Evolutionary conservation across 352 stramenopile genomes (phyloP).

Genomic region (Plasmopara viticola): DNA sequence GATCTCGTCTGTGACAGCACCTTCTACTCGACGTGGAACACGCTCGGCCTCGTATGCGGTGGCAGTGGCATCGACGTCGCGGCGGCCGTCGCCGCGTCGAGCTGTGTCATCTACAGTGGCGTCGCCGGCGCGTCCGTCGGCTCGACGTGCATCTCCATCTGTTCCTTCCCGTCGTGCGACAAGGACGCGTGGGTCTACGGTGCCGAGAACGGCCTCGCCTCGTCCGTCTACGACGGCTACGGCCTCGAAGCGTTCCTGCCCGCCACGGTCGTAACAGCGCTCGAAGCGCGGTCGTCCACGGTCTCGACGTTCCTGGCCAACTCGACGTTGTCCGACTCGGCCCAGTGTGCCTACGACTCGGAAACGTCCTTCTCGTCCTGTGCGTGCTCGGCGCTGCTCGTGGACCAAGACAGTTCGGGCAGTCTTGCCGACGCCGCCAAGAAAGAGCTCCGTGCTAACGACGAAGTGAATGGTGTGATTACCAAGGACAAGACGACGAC

Average conservation of each 20-base stretch:
- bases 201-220: slow-evolving; percentile 52
- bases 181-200: slow-evolving; percentile 57
- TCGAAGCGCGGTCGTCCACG: slow-evolving; percentile 31
- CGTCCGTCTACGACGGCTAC: slow-evolving; percentile 51
- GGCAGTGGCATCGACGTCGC: slow-evolving; percentile 39
- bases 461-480: slow-evolving; percentile 49
- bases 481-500: slow-evolving; percentile 55
- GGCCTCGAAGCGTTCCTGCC: slow-evolving; percentile 54
- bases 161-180: slow-evolving; percentile 64
- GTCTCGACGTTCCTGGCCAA: slow-evolving; percentile 48
- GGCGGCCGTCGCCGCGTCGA: slow-evolving; percentile 39
- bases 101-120: slow-evolving; percentile 79
- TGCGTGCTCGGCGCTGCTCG: slow-evolving; percentile 51
- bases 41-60: slow-evolving; percentile 55
- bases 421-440: slow-evolving; percentile 45
- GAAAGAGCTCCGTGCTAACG: slow-evolving; percentile 45
- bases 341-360: slow-evolving; percentile 58
- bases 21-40: slow-evolving; percentile 77
- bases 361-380: slow-evolving; percentile 64
- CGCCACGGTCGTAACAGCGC: slow-evolving; percentile 34
- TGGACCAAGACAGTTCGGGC: slow-evolving; percentile 31
- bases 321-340: slow-evolving; percentile 45
- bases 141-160: slow-evolving; percentile 72
- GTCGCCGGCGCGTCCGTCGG: slow-evolving; percentile 34
- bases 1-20: slow-evolving; percentile 62